These are phyloP conservation scores for Hypoxylon sp. DNA, from an alignment of 2,329 filamentous ascomycete species.

Conservation along the genomic window DNA sequence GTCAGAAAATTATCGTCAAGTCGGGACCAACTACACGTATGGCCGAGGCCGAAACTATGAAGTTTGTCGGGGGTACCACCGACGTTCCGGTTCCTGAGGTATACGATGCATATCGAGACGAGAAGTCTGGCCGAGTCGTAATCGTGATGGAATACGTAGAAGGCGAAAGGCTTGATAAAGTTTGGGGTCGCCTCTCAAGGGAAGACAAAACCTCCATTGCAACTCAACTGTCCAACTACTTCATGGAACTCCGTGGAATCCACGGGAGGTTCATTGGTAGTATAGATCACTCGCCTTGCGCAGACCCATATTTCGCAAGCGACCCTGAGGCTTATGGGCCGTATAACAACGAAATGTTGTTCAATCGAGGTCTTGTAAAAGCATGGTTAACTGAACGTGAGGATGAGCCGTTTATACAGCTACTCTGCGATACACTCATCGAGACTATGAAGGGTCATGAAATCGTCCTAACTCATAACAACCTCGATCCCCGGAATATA, in stretches of 20 bases:
- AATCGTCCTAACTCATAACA: conserved; percentile 38
- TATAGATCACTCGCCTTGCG: conserved; percentile 29
- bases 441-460: conserved; percentile 17
- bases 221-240: conserved; percentile 23
- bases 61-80: conserved; percentile 28
- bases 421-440: background rate
- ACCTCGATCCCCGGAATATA: conserved; percentile 39
- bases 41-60: conserved; percentile 33
- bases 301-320: conserved; percentile 24
- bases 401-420: background rate
- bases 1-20: background rate
- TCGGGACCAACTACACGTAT: background rate
- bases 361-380: background rate
- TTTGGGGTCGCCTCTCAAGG: conserved; percentile 24
- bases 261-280: conserved; percentile 29
- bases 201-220: conserved; percentile 30
- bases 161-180: conserved; percentile 27
- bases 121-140: conserved; percentile 29
- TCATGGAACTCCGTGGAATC: conserved; percentile 30
- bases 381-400: background rate
- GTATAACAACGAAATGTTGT: background rate
- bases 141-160: conserved; percentile 40
- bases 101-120: conserved; percentile 34
- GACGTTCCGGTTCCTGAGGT: conserved; percentile 36
- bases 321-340: conserved; percentile 15